phyloP scores from a whole-genome alignment of 371 early-diverging fungal genomes.

The Blakeslea trispora region DNA sequence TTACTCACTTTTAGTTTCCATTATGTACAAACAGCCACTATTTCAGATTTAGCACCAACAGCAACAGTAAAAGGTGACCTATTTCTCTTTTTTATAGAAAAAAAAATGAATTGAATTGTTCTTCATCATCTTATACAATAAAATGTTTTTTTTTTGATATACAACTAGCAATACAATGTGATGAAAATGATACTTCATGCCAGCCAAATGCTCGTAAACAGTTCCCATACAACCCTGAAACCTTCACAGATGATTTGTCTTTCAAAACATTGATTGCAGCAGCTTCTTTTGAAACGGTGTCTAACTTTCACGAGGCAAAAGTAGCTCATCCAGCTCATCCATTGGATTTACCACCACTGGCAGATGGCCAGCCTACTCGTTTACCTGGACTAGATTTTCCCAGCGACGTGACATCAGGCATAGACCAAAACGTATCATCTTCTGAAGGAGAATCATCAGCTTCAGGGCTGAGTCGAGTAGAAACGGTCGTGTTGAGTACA shows the following conservation, averaged over 20 bases:
- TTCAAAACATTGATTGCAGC: background rate
- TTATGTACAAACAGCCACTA: background rate
- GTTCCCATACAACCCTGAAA: background rate
- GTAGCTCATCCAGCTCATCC: constrained; percentile 1
- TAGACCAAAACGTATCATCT: background rate
- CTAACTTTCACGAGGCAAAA: constrained; percentile 18
- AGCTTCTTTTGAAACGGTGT: background rate
- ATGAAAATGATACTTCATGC: background rate
- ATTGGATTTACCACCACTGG: background rate
- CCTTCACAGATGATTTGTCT: background rate
- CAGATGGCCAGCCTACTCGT: background rate
- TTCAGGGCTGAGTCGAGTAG: constrained; percentile 14
- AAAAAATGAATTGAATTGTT: too few relatives aligned
- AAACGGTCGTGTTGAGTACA: constrained; percentile 15
- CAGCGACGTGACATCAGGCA: background rate
- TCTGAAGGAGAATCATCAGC: background rate
- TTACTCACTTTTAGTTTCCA: background rate
- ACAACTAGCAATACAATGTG: background rate
- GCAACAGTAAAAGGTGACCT: background rate
- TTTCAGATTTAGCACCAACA: too few relatives aligned
- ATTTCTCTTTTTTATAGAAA: too few relatives aligned
- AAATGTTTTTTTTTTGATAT: too few relatives aligned
- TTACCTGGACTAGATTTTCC: constrained; percentile 1
- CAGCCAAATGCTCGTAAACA: background rate
- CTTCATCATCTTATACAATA: too few relatives aligned